These are phyloP conservation scores for Sphaerulina musiva DNA, from an alignment of 2,329 filamentous ascomycete genomes.

Conservation along the genomic window DNA sequence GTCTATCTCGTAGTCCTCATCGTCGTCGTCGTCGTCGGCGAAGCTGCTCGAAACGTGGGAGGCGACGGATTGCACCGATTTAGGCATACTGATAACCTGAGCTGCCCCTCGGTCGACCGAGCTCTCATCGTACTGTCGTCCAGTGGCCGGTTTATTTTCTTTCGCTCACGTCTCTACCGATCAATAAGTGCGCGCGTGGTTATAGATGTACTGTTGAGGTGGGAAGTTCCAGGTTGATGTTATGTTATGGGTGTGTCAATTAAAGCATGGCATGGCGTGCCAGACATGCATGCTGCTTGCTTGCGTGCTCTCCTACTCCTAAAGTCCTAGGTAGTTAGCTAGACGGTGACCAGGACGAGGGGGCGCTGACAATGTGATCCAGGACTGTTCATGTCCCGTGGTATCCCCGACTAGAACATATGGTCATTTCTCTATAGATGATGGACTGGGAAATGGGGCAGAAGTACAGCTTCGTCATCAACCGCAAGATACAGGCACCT, in stretches of 20 bases:
- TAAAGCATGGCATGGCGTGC: no score
- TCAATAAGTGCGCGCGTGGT: not conserved
- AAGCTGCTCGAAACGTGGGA: slow-evolving; percentile 26
- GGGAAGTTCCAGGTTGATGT: not conserved
- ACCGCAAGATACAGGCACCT: not conserved
- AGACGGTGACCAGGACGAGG: not conserved
- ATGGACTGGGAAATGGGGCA: no score
- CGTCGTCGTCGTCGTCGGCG: slow-evolving; percentile 33
- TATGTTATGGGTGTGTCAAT: not conserved
- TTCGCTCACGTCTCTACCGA: not conserved
- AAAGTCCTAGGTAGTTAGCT: no score
- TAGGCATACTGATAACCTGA: slow-evolving; percentile 28
- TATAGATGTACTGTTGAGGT: not conserved
- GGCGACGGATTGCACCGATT: slow-evolving; percentile 31
- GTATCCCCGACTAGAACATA: not conserved
- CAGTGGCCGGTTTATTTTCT: not conserved
- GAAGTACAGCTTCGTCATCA: not conserved
- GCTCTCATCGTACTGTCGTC: not conserved
- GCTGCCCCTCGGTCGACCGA: not conserved
- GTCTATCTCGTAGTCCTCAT: slow-evolving; percentile 29
- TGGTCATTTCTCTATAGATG: not conserved
- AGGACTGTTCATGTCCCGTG: not conserved
- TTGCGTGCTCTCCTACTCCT: no score
- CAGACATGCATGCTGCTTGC: no score
- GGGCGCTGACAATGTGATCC: not conserved